A percentile compares a stretch with the other conserved stretches of the same genome.
Conservation (phyloP, 1,139 yeast genomes). For the Hemisphaericaspora lyxosophila region DNA sequence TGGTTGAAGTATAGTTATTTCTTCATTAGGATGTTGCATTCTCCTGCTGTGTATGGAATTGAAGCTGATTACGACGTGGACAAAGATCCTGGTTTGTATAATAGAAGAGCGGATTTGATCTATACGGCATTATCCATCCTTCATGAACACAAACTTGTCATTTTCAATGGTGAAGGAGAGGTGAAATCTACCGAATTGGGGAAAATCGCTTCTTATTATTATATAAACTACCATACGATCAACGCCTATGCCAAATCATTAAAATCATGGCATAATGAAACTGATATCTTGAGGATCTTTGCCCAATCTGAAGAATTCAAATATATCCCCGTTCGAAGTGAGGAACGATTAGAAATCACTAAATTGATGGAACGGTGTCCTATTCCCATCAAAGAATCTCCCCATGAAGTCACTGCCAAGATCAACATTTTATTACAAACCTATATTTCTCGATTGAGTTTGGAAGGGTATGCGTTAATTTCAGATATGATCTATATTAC, state of each 20-base stretch:
- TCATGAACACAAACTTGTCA: constrained; percentile 52
- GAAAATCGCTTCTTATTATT: constrained; percentile 81
- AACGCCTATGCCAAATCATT: constrained; percentile 58
- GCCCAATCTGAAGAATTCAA: constrained; percentile 83
- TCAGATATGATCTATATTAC: constrained; percentile 93
- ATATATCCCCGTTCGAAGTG: constrained; percentile 79
- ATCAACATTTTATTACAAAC: constrained; percentile 80
- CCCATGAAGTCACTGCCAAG: constrained; percentile 75
- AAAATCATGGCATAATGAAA: constrained; percentile 62
- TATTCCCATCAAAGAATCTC: constrained; percentile 74
- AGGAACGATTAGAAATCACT: constrained; percentile 76
- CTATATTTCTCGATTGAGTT: constrained; percentile 68
- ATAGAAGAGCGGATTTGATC: constrained; percentile 63
- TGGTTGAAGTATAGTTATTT: constrained; percentile 85
- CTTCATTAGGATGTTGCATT: constrained; percentile 72
- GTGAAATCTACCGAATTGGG: constrained; percentile 73
- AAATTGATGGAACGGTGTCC: constrained; percentile 78
- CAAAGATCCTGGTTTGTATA: constrained; percentile 37
- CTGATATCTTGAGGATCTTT: constrained; percentile 77
- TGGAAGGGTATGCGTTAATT: constrained; percentile 89
- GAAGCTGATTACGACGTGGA: constrained; percentile 58
- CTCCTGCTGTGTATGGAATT: constrained; percentile 75
- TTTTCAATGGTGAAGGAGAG: constrained; percentile 56
- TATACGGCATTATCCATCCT: constrained; percentile 74
- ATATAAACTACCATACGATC: constrained; percentile 75